Evolutionary conservation across 345 rosid genomes (phyloP).

Genomic region (Triadica sebifera): DNA sequence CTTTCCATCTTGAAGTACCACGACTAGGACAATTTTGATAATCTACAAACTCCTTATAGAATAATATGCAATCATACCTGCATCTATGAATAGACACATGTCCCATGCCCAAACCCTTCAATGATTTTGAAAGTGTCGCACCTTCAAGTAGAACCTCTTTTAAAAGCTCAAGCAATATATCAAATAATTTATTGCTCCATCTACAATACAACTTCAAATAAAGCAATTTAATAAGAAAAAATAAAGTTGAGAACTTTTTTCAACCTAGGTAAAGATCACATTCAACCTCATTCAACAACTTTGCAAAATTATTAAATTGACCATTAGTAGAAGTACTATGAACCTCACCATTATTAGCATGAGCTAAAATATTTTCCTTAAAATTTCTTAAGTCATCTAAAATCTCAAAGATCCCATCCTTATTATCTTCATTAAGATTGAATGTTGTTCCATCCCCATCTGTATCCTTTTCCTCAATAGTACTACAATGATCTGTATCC

Average conservation of each 20-base stretch:
- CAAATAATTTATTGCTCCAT: neutral
- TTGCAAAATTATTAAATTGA: neutral
- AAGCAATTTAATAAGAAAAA: neutral
- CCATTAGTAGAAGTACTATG: no score
- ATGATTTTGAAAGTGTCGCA: neutral
- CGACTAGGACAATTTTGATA: neutral
- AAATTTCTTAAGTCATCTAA: neutral
- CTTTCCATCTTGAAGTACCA: neutral
- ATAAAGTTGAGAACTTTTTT: neutral
- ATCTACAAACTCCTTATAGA: conserved; percentile 3
- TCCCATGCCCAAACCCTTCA: neutral
- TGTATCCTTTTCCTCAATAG: neutral
- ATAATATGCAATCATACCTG: conserved; percentile 6
- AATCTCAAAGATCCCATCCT: neutral
- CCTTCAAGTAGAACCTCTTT: neutral
- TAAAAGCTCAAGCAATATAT: conserved; percentile 10
- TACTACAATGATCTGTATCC: neutral
- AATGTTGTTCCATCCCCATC: neutral
- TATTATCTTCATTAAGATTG: neutral
- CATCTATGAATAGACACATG: conserved; percentile 21
- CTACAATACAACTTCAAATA: neutral
- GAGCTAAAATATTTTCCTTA: neutral
- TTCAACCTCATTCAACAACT: neutral
- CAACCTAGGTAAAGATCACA: neutral
- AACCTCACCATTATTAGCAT: no score